Evolutionary conservation across 768 basidiomycete genomes (phyloP).

Genomic region (Boletus rufocinnamomeus): DNA sequence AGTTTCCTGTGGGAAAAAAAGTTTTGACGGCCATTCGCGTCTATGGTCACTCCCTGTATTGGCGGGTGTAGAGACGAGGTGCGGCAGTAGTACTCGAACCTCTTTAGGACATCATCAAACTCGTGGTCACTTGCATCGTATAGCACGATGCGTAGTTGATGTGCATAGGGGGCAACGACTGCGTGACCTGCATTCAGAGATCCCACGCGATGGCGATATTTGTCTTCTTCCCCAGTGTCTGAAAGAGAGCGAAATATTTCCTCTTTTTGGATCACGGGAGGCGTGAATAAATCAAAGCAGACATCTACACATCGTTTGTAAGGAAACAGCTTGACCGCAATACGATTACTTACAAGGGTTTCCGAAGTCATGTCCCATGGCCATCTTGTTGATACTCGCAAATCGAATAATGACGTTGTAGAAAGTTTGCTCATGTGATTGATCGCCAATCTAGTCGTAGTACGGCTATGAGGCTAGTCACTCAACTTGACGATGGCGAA

Average conservation of each 20-base stretch:
- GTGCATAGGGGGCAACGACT: conserved; percentile 66
- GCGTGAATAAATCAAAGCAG: conserved; percentile 66
- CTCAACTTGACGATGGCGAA: neutral
- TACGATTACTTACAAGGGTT: conserved; percentile 55
- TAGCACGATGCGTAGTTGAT: conserved; percentile 66
- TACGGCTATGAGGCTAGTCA: neutral
- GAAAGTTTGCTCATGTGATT: conserved; percentile 50
- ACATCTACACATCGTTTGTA: conserved; percentile 45
- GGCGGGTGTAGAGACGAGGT: conserved; percentile 47
- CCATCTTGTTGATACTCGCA: conserved; percentile 59
- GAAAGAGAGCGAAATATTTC: conserved; percentile 57
- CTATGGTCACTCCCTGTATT: conserved; percentile 42
- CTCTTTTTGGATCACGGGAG: conserved; percentile 63
- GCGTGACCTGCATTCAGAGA: conserved; percentile 60
- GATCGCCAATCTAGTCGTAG: conserved; percentile 69
- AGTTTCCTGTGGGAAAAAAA: conserved; percentile 57
- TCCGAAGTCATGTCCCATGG: conserved; percentile 58
- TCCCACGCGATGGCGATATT: conserved; percentile 58
- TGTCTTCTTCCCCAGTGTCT: conserved; percentile 34
- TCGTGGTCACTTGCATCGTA: conserved; percentile 45
- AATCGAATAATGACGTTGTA: conserved; percentile 56
- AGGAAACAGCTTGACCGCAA: conserved; percentile 8
- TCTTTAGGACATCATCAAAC: conserved; percentile 39
- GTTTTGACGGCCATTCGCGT: conserved; percentile 43
- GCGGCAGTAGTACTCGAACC: conserved; percentile 56